phyloP scores from a whole-genome alignment of 169 alveolate genomes.

The Plasmodium inui region DNA sequence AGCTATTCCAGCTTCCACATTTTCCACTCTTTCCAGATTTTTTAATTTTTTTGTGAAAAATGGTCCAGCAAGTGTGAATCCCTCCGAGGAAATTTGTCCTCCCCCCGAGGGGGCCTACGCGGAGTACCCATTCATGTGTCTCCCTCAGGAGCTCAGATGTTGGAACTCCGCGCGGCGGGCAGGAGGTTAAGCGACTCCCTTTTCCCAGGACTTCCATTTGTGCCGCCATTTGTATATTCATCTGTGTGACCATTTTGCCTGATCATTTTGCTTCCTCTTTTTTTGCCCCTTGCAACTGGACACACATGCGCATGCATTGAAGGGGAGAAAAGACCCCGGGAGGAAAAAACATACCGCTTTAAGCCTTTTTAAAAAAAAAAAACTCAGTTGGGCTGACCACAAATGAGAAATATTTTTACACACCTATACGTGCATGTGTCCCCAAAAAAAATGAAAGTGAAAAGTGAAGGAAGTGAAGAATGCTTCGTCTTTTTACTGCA shows the following conservation, averaged over 20 bases:
- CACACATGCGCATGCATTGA: not conserved
- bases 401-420: not conserved
- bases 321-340: not conserved
- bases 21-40: not conserved
- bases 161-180: not conserved
- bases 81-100: not conserved
- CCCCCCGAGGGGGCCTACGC: not conserved
- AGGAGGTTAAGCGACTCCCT: not conserved
- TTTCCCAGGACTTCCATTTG: not conserved
- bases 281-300: not conserved
- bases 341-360: not conserved
- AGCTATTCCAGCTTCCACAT: not conserved
- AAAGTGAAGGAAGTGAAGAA: not conserved
- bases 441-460: not conserved
- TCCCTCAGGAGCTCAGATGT: not conserved
- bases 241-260: not conserved
- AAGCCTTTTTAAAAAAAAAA: not conserved
- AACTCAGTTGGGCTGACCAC: not conserved
- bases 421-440: not conserved
- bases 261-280: not conserved
- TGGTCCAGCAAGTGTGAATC: not conserved
- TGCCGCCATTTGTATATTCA: not conserved
- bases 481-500: not conserved
- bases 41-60: not conserved
- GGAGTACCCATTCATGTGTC: too few species aligned